Evolutionary conservation across 148 eudicot genomes (phyloP), one percentile per base, ranked within the genome.

Genomic region (Pouteria glomerata): DNA sequence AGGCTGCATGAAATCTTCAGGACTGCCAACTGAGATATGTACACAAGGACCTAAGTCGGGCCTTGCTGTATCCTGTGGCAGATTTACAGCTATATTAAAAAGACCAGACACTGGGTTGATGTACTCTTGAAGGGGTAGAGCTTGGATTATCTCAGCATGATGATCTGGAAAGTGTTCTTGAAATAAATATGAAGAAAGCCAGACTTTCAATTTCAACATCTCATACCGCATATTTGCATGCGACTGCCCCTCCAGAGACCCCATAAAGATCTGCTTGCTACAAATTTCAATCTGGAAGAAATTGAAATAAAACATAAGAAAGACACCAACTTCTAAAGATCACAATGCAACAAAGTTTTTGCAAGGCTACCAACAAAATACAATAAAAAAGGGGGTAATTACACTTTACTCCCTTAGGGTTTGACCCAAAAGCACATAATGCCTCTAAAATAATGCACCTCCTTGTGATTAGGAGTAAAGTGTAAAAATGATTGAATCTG

Each of bases 41-140:
- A 95, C 70, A 74, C 81, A 82, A 50, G 96, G 99, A 64, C 96
- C 92, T 52, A 90, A 80, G 35, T 84, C 82, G 33, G 85, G 87
- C 63, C 73, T 88, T 24, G 79, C 80, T 7, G 79, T 69, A 65
- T 85, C 93, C 73, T 78, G 78, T 13, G 91, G 86, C 68, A 86
- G 68, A 62, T 84, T 91, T 21, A 83, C 82, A 53, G 90, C 86
- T 74, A 95, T 72, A 73, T 92, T 95, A 41, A 89, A 82, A 70
- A 87, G 77, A 73, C 94, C 96, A 7, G 86, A 82, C 62, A 69
- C 27, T 13, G 94, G 96, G 75, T 88, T 80, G 57, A 84, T 80
- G 73, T 92, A 95, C 64, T 85, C 92, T 79, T 86, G 85, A 39
- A 95, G 88, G 0, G 99, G 99, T 71, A 95, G 77, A 64, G 86